phyloP scores from a whole-genome alignment of 225 moss, liverwort and hornwort species.

The Bryoerythrophyllum caledonicum region DNA sequence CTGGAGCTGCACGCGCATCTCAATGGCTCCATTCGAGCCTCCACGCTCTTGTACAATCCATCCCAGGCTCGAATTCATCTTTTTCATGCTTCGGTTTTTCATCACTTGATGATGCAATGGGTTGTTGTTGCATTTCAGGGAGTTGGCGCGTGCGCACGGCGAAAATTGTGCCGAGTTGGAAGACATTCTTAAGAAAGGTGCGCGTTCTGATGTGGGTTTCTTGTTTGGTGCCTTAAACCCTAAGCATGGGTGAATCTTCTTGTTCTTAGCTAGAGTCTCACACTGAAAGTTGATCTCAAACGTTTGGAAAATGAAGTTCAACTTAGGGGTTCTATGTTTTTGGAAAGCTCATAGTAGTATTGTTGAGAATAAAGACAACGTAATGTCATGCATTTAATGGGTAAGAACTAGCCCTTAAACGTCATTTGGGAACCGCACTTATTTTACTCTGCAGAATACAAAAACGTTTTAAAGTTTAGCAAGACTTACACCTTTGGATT shows the following conservation, averaged over 20 bases:
- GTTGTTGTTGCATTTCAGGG: slow-evolving; percentile 42
- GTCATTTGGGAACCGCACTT: no score
- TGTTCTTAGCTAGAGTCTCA: neutral
- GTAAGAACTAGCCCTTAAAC: no score
- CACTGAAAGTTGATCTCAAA: no score
- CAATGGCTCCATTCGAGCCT: slow-evolving; percentile 77
- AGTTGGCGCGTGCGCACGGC: slow-evolving; percentile 51
- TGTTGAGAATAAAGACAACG: no score
- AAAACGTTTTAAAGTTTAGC: no score
- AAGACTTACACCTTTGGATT: no score
- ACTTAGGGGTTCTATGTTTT: no score
- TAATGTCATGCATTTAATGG: no score
- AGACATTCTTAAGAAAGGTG: slow-evolving; percentile 40
- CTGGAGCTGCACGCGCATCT: slow-evolving; percentile 91
- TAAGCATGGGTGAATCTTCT: neutral
- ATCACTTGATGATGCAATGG: neutral
- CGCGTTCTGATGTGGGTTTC: neutral
- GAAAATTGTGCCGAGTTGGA: slow-evolving; percentile 39
- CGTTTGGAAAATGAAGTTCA: no score
- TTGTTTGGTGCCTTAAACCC: neutral
- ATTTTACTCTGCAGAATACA: no score
- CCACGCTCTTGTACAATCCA: slow-evolving; percentile 59
- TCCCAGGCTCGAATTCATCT: slow-evolving; percentile 55
- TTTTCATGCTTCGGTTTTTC: neutral
- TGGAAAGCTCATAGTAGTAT: no score